Conservation (phyloP, 306 rosid species). For the Prunus fruticosa region DNA sequence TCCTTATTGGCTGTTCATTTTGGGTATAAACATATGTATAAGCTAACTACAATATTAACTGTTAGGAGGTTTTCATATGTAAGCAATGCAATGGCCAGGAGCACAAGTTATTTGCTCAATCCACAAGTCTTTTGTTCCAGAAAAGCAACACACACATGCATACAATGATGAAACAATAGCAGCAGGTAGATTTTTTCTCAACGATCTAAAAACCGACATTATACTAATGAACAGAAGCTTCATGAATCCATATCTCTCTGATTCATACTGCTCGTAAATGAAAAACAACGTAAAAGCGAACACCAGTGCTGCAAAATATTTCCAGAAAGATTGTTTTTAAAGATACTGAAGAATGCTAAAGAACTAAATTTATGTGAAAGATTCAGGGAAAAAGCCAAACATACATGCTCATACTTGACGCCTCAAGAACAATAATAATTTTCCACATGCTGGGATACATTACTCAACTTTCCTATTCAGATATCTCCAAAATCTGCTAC, state of each 20-base stretch:
- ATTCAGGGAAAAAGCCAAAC: background rate
- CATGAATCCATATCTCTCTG: conserved; percentile 50
- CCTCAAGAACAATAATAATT: background rate
- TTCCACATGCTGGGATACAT: no score
- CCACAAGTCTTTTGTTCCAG: conserved; percentile 23
- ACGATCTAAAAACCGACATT: conserved; percentile 28
- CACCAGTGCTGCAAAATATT: conserved; percentile 50
- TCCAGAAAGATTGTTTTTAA: background rate
- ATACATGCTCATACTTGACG: background rate
- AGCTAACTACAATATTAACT: background rate
- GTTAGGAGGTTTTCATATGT: no score
- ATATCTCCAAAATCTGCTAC: no score
- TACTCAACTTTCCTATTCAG: no score
- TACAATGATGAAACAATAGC: background rate
- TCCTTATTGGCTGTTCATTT: no score
- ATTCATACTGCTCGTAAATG: conserved; percentile 74
- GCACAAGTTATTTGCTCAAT: conserved; percentile 19
- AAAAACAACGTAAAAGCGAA: conserved; percentile 68
- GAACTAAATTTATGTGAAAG: background rate
- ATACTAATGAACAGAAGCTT: conserved; percentile 26
- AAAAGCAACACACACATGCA: no score
- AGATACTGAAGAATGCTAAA: no score
- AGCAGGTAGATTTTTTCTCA: conserved; percentile 41
- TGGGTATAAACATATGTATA: no score
- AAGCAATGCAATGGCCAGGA: conserved; percentile 9